Percentiles rank a stretch among this genome's conserved stretches.
phyloP scores from a whole-genome alignment of 1,284 basidiomycete genomes.

The Ustilago trichophora region DNA sequence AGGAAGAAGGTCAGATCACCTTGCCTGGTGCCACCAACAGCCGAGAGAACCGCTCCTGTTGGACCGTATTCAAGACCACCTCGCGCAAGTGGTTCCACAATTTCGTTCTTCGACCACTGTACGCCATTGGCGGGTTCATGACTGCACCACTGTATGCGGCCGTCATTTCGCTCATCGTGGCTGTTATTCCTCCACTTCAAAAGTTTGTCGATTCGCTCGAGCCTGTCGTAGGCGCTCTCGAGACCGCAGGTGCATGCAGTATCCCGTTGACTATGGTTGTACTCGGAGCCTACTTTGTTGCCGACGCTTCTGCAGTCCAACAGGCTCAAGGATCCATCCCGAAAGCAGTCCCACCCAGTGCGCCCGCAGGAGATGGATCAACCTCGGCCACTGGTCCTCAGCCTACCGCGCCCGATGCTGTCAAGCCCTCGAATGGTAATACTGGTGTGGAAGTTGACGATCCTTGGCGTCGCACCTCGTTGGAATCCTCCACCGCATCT shows the following conservation, averaged over 20 bases:
- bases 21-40: constrained; percentile 36
- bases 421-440: constrained; percentile 2
- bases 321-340: constrained; percentile 11
- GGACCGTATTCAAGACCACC: constrained; percentile 12
- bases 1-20: constrained; percentile 38
- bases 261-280: constrained; percentile 89
- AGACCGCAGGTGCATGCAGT: constrained; percentile 67
- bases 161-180: constrained; percentile 80
- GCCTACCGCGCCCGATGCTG: constrained; percentile 11
- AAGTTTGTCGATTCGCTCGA: constrained; percentile 61
- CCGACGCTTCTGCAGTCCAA: constrained; percentile 34
- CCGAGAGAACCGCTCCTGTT: constrained; percentile 39
- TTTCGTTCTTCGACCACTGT: constrained; percentile 53
- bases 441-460: constrained; percentile 19
- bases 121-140: constrained; percentile 79
- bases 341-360: constrained; percentile 30
- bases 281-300: constrained; percentile 84
- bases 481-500: constrained; percentile 22
- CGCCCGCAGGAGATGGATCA: constrained; percentile 35
- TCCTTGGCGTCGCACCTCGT: constrained; percentile 38
- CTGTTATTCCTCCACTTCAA: constrained; percentile 76
- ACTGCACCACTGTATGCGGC: constrained; percentile 74
- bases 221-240: constrained; percentile 68
- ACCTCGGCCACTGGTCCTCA: constrained; percentile 24
- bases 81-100: constrained; percentile 10